Evolutionary conservation across 2,329 filamentous ascomycete genomes (phyloP).

Genomic region (Cryphonectria japonica): DNA sequence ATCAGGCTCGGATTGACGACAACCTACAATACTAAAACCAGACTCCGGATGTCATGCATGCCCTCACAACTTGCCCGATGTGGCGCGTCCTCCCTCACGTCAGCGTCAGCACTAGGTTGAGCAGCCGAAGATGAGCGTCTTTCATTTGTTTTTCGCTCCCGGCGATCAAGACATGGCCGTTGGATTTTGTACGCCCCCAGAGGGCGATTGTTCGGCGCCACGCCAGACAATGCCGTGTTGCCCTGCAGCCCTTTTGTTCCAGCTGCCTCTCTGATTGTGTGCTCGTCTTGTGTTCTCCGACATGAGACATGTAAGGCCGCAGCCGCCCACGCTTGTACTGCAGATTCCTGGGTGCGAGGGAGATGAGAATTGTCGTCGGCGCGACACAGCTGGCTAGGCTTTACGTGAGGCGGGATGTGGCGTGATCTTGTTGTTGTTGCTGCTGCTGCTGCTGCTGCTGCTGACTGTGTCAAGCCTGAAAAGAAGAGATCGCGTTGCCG

Average conservation of each 20-base stretch:
- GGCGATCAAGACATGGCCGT: neutral
- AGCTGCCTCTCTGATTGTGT: neutral
- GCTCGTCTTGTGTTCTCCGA: neutral
- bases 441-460: neutral
- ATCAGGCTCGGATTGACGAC: neutral
- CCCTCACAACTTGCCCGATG: neutral
- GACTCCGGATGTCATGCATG: neutral
- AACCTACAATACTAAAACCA: neutral
- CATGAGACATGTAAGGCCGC: neutral
- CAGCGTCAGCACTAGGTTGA: conserved; percentile 4
- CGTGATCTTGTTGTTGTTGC: neutral
- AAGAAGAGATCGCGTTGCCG: neutral
- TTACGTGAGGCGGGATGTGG: neutral
- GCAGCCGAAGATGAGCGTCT: neutral
- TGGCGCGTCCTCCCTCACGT: conserved; percentile 1
- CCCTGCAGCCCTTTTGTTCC: neutral
- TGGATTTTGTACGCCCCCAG: conserved; percentile 1
- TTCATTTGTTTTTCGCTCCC: neutral
- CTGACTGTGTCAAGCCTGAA: neutral
- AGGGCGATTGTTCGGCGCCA: neutral
- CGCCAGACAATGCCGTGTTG: neutral
- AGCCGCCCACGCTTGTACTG: neutral
- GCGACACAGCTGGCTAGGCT: neutral
- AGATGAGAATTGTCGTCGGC: neutral
- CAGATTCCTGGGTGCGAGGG: neutral